Conservation (phyloP, 805 yeast species). For the Ogataea angusta region DNA sequence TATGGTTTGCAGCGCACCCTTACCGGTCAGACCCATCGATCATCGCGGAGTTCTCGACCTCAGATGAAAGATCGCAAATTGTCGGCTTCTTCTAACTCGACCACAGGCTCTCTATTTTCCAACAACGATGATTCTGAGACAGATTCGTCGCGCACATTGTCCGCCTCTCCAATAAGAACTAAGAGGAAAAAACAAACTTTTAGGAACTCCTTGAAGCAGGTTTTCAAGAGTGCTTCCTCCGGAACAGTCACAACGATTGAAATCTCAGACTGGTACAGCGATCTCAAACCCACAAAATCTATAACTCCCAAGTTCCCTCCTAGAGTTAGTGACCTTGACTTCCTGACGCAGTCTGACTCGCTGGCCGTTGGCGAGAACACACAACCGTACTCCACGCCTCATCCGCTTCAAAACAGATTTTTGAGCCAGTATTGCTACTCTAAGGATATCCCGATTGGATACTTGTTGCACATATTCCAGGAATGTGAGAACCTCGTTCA, state of each 20-base stretch:
- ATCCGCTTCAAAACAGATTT: conserved; percentile 62
- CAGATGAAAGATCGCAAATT: conserved; percentile 1
- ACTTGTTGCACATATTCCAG: conserved; percentile 62
- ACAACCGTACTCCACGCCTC: conserved; percentile 38
- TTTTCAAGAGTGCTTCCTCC: conserved; percentile 10
- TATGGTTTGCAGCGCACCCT: conserved; percentile 33
- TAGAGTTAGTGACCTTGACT: conserved; percentile 1
- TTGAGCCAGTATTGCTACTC: conserved; percentile 59
- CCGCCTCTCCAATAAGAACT: conserved; percentile 21
- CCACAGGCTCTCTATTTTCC: conserved; percentile 12
- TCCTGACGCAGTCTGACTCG: not conserved
- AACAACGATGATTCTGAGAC: conserved; percentile 16
- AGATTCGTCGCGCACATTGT: conserved; percentile 15
- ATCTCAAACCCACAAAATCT: conserved; percentile 1
- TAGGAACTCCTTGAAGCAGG: conserved; percentile 18
- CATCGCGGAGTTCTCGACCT: conserved; percentile 8
- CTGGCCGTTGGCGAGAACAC: not conserved
- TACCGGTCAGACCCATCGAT: not conserved
- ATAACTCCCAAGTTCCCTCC: not conserved
- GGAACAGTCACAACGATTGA: conserved; percentile 1
- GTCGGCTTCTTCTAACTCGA: conserved; percentile 18
- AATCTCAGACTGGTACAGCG: conserved; percentile 12
- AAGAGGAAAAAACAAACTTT: conserved; percentile 10
- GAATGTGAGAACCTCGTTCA: conserved; percentile 58
- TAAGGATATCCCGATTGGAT: conserved; percentile 80